Conservation (phyloP, 345 rosid species). For the Populus ilicifolia region DNA sequence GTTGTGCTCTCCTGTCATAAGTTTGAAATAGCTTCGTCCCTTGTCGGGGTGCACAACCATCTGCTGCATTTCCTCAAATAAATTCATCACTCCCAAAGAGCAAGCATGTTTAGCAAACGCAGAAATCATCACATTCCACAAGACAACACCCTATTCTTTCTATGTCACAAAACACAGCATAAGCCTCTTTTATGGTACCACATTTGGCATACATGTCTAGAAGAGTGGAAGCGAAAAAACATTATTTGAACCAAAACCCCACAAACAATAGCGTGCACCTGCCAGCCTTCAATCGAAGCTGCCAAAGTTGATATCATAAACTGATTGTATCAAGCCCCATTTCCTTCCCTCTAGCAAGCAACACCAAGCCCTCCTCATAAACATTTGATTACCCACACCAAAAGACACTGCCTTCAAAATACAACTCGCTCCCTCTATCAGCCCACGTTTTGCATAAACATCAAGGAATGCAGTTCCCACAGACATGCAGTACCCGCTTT, state of each 20-base stretch:
- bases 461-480: constrained; percentile 79
- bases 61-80: constrained; percentile 88
- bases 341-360: constrained; percentile 40
- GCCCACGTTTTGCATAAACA: constrained; percentile 66
- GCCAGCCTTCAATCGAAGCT: constrained; percentile 66
- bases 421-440: constrained; percentile 41
- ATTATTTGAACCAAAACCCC: constrained; percentile 56
- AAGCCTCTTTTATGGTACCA: constrained; percentile 62
- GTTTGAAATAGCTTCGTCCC: constrained; percentile 50
- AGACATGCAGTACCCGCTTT: constrained; percentile 25
- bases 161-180: constrained; percentile 39
- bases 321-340: constrained; percentile 47
- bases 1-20: constrained; percentile 49
- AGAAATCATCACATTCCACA: constrained; percentile 77
- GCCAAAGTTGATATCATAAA: constrained; percentile 66
- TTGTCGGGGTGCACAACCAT: constrained; percentile 49
- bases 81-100: constrained; percentile 57
- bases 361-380: constrained; percentile 60
- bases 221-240: constrained; percentile 66
- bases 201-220: constrained; percentile 87
- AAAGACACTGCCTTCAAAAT: constrained; percentile 59
- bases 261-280: constrained; percentile 53
- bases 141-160: constrained; percentile 49
- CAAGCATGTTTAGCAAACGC: constrained; percentile 66
- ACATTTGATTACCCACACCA: constrained; percentile 54